Conservation (phyloP, 2,329 filamentous ascomycete genomes). For the Corinectria fuckeliana region DNA sequence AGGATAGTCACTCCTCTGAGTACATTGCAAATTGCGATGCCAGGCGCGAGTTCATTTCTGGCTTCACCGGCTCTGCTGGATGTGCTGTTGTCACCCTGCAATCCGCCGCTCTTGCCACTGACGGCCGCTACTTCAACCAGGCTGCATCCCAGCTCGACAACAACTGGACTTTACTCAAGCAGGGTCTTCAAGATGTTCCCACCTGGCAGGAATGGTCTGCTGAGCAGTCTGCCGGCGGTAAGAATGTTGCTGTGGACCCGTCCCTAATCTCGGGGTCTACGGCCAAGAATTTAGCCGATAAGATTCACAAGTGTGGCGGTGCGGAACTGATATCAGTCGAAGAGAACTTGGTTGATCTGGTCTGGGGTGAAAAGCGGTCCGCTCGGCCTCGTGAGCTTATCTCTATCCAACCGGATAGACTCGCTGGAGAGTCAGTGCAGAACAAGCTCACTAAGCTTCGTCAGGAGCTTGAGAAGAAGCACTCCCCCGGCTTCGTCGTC, state of each 20-base stretch:
- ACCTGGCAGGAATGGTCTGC: conserved; percentile 98
- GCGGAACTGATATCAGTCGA: conserved; percentile 75
- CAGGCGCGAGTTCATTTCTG: conserved; percentile 87
- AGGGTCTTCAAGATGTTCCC: conserved; percentile 89
- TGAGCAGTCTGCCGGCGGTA: conserved; percentile 84
- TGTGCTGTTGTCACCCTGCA: conserved; percentile 87
- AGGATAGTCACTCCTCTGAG: conserved; percentile 97
- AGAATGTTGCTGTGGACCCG: conserved; percentile 89
- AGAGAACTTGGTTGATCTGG: conserved; percentile 85
- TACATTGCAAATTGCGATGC: conserved; percentile 97
- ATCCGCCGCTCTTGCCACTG: conserved; percentile 89
- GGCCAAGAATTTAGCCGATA: conserved; percentile 77
- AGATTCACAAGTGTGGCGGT: conserved; percentile 86
- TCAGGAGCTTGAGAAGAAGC: conserved; percentile 92
- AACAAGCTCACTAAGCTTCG: conserved; percentile 85
- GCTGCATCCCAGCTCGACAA: conserved; percentile 86
- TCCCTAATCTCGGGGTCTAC: conserved; percentile 75
- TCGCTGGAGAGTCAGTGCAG: conserved; percentile 81
- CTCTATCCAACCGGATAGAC: conserved; percentile 72
- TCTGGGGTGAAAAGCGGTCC: conserved; percentile 83
- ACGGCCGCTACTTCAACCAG: conserved; percentile 98
- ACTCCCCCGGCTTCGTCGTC: conserved; percentile 83
- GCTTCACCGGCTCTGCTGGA: conserved; percentile 94
- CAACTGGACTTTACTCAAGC: conserved; percentile 93
- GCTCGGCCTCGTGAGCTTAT: conserved; percentile 77